These are phyloP conservation scores for Paratinospora sagittata DNA, from an alignment of 164 flowering plant genomes.

Conservation along the genomic window DNA sequence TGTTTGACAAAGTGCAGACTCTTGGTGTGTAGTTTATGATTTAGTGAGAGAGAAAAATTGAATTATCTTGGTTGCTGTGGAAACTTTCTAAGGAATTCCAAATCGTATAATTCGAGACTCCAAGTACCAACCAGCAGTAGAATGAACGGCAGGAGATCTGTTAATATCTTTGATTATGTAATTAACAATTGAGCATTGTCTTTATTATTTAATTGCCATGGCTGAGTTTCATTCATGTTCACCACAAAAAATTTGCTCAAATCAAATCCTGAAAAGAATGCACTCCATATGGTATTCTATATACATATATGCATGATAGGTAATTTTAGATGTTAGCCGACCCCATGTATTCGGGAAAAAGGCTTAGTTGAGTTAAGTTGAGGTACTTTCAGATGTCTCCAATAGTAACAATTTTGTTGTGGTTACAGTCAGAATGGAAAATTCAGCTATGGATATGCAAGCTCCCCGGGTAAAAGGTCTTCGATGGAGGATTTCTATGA, in stretches of 20 bases:
- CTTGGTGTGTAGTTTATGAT: not conserved
- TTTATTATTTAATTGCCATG: not conserved
- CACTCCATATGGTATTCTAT: not conserved
- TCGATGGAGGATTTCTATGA: slow-evolving; percentile 99
- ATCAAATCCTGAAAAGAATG: not conserved
- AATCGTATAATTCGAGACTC: no score
- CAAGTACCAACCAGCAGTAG: no score
- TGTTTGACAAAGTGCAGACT: not conserved
- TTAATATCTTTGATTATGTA: no score
- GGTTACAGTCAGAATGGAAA: slow-evolving; percentile 76
- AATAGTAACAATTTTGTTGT: slow-evolving; percentile 18
- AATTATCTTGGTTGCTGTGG: not conserved
- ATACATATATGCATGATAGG: no score
- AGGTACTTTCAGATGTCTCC: not conserved
- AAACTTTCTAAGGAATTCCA: no score
- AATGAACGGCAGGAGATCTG: no score
- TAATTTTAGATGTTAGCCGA: no score
- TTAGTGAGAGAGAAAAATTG: not conserved
- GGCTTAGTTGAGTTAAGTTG: no score
- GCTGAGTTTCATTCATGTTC: not conserved
- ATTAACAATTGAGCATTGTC: no score
- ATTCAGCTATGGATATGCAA: slow-evolving; percentile 98
- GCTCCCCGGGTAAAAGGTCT: slow-evolving; percentile 89
- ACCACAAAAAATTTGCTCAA: not conserved
- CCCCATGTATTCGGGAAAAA: no score